Evolutionary conservation across 345 rosid genomes (phyloP).

Genomic region (Moringa oleifera): DNA sequence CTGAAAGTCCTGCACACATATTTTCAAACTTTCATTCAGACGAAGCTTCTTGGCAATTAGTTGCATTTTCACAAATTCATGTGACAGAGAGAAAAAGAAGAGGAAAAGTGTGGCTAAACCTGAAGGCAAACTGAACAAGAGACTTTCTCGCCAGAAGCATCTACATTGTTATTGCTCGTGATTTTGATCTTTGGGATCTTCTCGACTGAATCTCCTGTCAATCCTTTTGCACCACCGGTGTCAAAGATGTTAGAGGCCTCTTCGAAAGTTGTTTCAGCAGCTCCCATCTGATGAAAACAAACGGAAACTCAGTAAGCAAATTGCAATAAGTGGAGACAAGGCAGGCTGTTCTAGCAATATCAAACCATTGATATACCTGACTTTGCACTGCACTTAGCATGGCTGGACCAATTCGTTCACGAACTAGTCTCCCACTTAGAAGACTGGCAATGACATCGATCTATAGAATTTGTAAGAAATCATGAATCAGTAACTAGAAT

Average conservation of each 20-base stretch:
- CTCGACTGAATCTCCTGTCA: slow-evolving; percentile 70
- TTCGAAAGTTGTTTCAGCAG: slow-evolving; percentile 68
- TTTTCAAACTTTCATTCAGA: slow-evolving; percentile 1
- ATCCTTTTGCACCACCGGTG: slow-evolving; percentile 70
- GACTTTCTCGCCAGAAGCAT: slow-evolving; percentile 73
- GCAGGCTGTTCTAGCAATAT: neutral
- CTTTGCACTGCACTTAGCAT: slow-evolving; percentile 99
- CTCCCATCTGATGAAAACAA: slow-evolving; percentile 70
- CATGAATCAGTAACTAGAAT: slow-evolving; percentile 7
- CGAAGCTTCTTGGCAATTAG: neutral
- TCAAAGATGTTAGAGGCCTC: slow-evolving; percentile 85
- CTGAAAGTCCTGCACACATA: slow-evolving; percentile 73
- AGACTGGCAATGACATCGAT: slow-evolving; percentile 98
- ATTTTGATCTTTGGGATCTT: slow-evolving; percentile 82
- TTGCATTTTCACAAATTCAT: neutral
- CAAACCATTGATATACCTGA: slow-evolving; percentile 47
- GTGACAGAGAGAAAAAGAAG: neutral
- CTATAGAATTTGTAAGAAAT: slow-evolving; percentile 35
- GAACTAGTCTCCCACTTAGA: slow-evolving; percentile 94
- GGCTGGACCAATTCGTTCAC: slow-evolving; percentile 97
- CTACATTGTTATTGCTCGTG: slow-evolving; percentile 50
- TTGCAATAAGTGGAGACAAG: neutral
- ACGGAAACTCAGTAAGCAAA: slow-evolving; percentile 12
- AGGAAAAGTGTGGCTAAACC: slow-evolving; percentile 33
- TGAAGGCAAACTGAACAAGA: slow-evolving; percentile 97